Evolutionary conservation across 169 alveolate genomes (phyloP), one percentile per base, ranked within the genome.

Genomic region (Babesia bovis): DNA sequence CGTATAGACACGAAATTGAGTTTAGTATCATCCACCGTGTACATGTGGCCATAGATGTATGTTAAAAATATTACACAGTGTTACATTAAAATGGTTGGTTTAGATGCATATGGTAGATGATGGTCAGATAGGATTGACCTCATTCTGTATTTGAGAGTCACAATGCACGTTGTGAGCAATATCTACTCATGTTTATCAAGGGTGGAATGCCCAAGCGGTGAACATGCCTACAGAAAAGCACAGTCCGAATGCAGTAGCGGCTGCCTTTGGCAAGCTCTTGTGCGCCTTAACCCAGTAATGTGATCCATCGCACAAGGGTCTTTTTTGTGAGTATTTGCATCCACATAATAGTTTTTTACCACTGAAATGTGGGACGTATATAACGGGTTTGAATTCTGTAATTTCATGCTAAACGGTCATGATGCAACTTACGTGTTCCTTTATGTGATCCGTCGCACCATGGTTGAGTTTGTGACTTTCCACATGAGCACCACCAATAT

Each of bases 221-320:
- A 83, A 76, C 25, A 90, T 87, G 15, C 95, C 94, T 55, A 89
- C 56, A 40, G 91, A 76, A 79, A 90, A 90, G 58, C 63, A 74
- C 49, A 87, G 76, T 47, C 87, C 92, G 51, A 89, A 90, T 19
- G 91, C 59, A 36, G 83, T 87, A 17, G 63, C 72, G 44, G 92
- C 87, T 5, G 94, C 95, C 72, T 85, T 67, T 23, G 94, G 93
- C 44, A 91, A 67, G 70, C 73, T 82, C 42, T 36, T 70, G 83
- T 83, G 87, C 23, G 92, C 90, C 72, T 89, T 90, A 38, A 89
- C 92, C 94, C 94, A 90, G 57, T 87, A 41, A 60, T 89, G 93
- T 3, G 90, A 45, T 45, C 90, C 90, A 59, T 82, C 90, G 75
- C 92, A 89, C 45, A 83, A 76, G 40, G 95, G 95, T 45, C 85